phyloP scores from a whole-genome alignment of 164 flowering plant species.

The Aristolochia californica region DNA sequence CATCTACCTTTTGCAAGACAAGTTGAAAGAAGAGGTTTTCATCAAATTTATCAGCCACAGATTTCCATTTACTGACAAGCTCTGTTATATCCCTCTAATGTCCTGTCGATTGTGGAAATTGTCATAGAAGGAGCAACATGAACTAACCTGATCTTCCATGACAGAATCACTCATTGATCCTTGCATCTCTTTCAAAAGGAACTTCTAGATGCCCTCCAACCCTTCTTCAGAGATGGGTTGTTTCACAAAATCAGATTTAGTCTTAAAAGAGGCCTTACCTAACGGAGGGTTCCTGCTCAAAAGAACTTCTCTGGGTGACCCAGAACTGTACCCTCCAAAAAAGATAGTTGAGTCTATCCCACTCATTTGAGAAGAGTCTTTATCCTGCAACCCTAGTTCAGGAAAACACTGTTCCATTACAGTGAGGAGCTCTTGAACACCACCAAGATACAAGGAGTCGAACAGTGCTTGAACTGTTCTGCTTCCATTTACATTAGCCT shows the following conservation, averaged over 20 bases:
- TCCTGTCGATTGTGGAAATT: too few species aligned
- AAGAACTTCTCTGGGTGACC: constrained; percentile 12
- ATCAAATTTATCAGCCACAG: too few species aligned
- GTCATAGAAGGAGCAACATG: too few species aligned
- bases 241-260: too few species aligned
- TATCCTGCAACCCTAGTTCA: constrained; percentile 6
- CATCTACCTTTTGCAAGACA: too few species aligned
- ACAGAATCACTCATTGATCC: too few species aligned
- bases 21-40: too few species aligned
- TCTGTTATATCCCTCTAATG: too few species aligned
- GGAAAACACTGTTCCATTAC: constrained; percentile 5
- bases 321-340: constrained; percentile 12
- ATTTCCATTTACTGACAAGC: too few species aligned
- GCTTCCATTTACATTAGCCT: constrained; percentile 1
- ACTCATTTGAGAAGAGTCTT: constrained; percentile 12
- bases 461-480: constrained; percentile 7
- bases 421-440: background rate
- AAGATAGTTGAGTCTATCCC: constrained; percentile 18
- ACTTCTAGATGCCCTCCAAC: constrained; percentile 10
- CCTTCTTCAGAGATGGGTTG: too few species aligned
- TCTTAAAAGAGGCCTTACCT: constrained; percentile 1
- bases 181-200: constrained; percentile 2
- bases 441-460: constrained; percentile 11
- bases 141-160: too few species aligned
- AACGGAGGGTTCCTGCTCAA: constrained; percentile 2